phyloP scores from a whole-genome alignment of 192 early-diverging fungal species.

The Physocladia obscura region DNA sequence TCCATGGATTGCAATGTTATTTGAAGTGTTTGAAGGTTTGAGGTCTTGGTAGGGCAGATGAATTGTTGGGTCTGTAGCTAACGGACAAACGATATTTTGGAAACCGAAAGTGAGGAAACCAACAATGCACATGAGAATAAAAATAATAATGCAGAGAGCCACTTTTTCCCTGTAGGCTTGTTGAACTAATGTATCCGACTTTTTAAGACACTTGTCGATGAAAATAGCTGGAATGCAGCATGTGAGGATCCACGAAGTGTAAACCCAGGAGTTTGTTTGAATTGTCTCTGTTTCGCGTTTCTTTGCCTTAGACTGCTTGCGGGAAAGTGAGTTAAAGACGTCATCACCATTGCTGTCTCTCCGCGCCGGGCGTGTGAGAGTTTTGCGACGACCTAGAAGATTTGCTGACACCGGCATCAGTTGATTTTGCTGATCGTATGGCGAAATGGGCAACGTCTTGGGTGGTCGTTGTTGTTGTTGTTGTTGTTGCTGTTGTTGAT shows the following conservation, averaged over 20 bases:
- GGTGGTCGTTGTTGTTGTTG: no score
- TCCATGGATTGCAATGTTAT: slow-evolving; percentile 23
- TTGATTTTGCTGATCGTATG: neutral
- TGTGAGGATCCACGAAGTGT: slow-evolving; percentile 64
- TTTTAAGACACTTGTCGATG: slow-evolving; percentile 31
- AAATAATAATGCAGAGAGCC: slow-evolving; percentile 77
- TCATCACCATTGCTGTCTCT: slow-evolving; percentile 9
- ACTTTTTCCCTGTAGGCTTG: slow-evolving; percentile 92
- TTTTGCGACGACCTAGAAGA: slow-evolving; percentile 31
- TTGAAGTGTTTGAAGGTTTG: neutral
- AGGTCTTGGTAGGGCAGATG: slow-evolving; percentile 1
- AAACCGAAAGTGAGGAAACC: slow-evolving; percentile 86
- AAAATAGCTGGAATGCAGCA: slow-evolving; percentile 37
- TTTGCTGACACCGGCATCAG: neutral
- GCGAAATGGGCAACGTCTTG: no score
- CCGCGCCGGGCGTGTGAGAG: slow-evolving; percentile 16
- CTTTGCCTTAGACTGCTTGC: neutral
- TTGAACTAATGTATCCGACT: slow-evolving; percentile 38
- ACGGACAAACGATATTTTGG: slow-evolving; percentile 31
- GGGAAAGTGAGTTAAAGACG: slow-evolving; percentile 4
- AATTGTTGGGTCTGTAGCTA: neutral
- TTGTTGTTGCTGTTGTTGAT: neutral
- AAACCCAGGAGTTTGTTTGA: slow-evolving; percentile 58
- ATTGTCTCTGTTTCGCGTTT: neutral
- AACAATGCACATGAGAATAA: slow-evolving; percentile 66